phyloP scores from a whole-genome alignment of 163 green algal species.

The Chloroidium sp. region DNA sequence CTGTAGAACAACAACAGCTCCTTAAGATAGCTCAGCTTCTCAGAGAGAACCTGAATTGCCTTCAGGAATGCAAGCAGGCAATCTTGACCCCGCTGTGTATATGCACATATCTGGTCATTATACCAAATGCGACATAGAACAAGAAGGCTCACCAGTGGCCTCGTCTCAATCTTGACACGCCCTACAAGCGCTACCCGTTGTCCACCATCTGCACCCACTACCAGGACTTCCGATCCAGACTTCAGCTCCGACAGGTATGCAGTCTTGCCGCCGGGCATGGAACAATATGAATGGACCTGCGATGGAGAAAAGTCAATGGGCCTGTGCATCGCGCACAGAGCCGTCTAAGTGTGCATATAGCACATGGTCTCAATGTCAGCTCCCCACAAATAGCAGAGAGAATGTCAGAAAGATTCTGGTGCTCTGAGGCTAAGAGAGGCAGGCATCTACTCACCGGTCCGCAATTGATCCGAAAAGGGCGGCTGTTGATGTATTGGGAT shows the following conservation, averaged over 20 bases:
- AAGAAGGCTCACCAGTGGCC: conserved; percentile 51
- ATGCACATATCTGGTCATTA: neutral
- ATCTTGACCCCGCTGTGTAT: neutral
- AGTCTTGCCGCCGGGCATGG: conserved; percentile 46
- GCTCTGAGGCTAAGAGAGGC: no score
- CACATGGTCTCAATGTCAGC: no score
- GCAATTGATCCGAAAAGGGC: conserved; percentile 89
- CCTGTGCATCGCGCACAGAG: no score
- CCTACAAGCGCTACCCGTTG: conserved; percentile 59
- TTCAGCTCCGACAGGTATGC: conserved; percentile 81
- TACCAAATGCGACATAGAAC: neutral
- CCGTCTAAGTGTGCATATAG: no score
- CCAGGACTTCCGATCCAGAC: conserved; percentile 58
- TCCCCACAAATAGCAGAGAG: no score
- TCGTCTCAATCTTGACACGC: conserved; percentile 70
- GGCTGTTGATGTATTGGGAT: conserved; percentile 67
- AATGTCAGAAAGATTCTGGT: no score
- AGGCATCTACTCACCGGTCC: conserved; percentile 42
- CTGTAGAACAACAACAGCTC: conserved; percentile 18
- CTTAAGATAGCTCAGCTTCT: neutral
- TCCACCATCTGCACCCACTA: conserved; percentile 53
- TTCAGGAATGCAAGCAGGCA: neutral
- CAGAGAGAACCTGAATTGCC: neutral
- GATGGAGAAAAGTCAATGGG: neutral
- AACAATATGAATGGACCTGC: conserved; percentile 72